Percentiles rank a stretch among this genome's conserved stretches.
Evolutionary conservation across 139 green algal genomes (phyloP).

Genomic region (Chlamydomonas incerta): DNA sequence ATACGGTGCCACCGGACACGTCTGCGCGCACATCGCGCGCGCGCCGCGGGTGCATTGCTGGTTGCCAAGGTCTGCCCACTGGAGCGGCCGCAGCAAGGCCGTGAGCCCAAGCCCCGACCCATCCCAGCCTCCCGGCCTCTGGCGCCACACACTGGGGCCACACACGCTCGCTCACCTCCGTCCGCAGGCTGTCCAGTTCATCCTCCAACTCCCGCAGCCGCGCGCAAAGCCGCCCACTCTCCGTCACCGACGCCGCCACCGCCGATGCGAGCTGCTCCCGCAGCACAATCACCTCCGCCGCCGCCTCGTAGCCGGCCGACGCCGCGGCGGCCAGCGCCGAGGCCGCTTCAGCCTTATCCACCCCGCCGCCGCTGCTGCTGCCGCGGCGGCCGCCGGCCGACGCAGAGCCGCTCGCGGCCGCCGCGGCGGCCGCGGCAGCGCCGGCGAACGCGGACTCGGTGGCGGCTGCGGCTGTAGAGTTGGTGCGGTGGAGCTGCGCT

Average conservation of each 20-base stretch:
- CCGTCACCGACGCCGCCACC: constrained; percentile 27
- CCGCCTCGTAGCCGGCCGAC: not conserved
- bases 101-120: too few relatives aligned
- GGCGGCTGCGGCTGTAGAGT: too few relatives aligned
- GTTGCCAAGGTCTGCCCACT: too few relatives aligned
- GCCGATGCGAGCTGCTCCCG: constrained; percentile 24
- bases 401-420: not conserved
- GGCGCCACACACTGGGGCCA: too few relatives aligned
- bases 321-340: not conserved
- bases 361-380: not conserved
- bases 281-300: not conserved
- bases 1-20: too few relatives aligned
- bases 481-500: not conserved
- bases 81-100: too few relatives aligned
- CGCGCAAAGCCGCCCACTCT: not conserved
- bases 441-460: not conserved
- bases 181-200: not conserved
- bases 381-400: not conserved
- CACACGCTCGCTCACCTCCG: not conserved
- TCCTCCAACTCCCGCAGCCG: constrained; percentile 23
- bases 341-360: not conserved
- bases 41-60: too few relatives aligned
- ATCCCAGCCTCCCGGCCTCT: too few relatives aligned
- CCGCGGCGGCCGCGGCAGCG: not conserved
- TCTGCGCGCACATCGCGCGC: too few relatives aligned